Percentiles rank a stretch among this genome's conserved stretches.
phyloP scores from a whole-genome alignment of 352 stramenopile species.

The Globisporangium irregulare region DNA sequence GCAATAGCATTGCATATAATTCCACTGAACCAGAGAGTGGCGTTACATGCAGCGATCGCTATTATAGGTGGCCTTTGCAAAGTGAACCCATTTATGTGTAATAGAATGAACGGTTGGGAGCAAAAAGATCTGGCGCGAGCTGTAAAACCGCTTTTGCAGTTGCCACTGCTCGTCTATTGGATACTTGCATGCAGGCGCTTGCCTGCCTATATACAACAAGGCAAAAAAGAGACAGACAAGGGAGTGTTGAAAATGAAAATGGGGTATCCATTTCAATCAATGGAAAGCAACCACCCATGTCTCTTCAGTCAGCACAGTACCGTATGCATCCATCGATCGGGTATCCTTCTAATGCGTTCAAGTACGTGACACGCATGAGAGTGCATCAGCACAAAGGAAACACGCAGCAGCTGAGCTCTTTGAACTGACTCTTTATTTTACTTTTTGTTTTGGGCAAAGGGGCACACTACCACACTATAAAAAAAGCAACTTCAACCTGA shows the following conservation, averaged over 20 bases:
- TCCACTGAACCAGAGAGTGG: background rate
- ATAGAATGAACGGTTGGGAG: background rate
- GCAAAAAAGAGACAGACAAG: background rate
- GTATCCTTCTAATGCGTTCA: background rate
- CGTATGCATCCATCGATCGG: background rate
- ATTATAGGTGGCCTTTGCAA: background rate
- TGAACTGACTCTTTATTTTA: slow-evolving; percentile 6
- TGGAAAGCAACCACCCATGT: background rate
- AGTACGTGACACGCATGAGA: background rate
- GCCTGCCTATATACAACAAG: background rate
- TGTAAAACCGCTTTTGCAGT: background rate
- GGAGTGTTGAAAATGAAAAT: background rate
- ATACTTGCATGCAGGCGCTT: background rate
- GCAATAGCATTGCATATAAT: background rate
- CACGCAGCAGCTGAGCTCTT: too few species aligned
- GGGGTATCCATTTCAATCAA: background rate
- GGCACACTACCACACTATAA: background rate
- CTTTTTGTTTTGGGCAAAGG: background rate
- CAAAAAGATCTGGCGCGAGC: background rate
- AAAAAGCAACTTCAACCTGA: slow-evolving; percentile 14
- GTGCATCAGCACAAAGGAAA: background rate
- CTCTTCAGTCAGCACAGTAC: background rate
- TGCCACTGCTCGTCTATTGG: background rate
- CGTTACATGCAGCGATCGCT: background rate
- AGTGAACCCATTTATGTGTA: background rate